Evolutionary conservation across 2,329 filamentous ascomycete species (phyloP).

Genomic region (Trichoderma koningiopsis): DNA sequence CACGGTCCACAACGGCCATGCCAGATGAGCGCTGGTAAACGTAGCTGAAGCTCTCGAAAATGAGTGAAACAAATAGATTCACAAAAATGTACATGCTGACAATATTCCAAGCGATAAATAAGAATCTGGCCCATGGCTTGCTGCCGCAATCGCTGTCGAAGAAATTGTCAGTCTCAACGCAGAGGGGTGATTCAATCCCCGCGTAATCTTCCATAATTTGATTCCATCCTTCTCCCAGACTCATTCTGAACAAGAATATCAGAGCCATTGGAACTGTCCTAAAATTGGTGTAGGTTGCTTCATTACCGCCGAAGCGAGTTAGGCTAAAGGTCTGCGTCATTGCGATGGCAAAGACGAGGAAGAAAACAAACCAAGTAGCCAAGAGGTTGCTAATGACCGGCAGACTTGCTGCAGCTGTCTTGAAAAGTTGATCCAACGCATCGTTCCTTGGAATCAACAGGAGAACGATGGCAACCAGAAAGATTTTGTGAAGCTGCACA

Average conservation of each 20-base stretch:
- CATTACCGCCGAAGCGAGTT: conserved; percentile 77
- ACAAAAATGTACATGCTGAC: conserved; percentile 99
- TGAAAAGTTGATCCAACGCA: conserved; percentile 96
- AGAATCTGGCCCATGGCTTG: conserved; percentile 78
- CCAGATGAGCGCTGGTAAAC: conserved; percentile 96
- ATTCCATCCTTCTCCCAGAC: conserved; percentile 96
- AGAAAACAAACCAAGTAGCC: conserved; percentile 96
- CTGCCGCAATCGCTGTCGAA: conserved; percentile 93
- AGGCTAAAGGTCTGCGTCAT: conserved; percentile 94
- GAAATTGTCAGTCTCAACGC: conserved; percentile 71
- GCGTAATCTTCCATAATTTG: conserved; percentile 95
- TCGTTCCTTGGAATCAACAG: conserved; percentile 95
- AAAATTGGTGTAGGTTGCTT: conserved; percentile 83
- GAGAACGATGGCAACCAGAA: conserved; percentile 85
- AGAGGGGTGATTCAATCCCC: conserved; percentile 74
- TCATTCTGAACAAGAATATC: conserved; percentile 90
- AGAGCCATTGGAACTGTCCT: conserved; percentile 91
- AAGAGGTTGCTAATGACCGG: conserved; percentile 87
- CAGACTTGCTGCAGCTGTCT: conserved; percentile 93
- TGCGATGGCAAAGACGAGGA: conserved; percentile 94
- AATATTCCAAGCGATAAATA: conserved; percentile 98
- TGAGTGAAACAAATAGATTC: conserved; percentile 95
- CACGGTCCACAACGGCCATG: conserved; percentile 84
- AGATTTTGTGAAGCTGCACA: conserved; percentile 86
- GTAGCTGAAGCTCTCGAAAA: conserved; percentile 99